Conservation (phyloP, 2,329 filamentous ascomycete genomes). For the Ceratocystis diversiconidia region DNA sequence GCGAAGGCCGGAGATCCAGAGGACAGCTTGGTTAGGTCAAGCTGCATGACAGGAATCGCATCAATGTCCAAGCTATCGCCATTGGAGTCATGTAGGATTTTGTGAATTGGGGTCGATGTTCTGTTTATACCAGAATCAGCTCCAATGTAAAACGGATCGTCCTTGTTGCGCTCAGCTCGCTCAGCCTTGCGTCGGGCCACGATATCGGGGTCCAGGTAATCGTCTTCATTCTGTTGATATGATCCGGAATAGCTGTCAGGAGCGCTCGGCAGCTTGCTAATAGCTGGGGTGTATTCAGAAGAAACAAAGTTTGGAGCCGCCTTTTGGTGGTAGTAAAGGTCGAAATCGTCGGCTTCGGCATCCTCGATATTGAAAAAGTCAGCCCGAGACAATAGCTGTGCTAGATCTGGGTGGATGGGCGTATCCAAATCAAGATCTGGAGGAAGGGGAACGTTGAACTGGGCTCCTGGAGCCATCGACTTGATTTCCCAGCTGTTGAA, state of each 20-base stretch:
- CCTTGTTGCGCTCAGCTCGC: slow-evolving; percentile 65
- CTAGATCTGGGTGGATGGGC: slow-evolving; percentile 65
- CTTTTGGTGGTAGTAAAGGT: slow-evolving; percentile 48
- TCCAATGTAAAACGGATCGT: slow-evolving; percentile 90
- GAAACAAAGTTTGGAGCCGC: slow-evolving; percentile 35
- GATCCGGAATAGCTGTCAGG: slow-evolving; percentile 35
- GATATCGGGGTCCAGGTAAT: slow-evolving; percentile 58
- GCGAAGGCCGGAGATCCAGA: slow-evolving; percentile 24
- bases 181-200: slow-evolving; percentile 61
- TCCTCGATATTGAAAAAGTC: slow-evolving; percentile 35
- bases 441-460: slow-evolving; percentile 72
- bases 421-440: slow-evolving; percentile 63
- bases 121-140: slow-evolving; percentile 35
- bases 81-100: slow-evolving; percentile 57
- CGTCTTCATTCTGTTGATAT: slow-evolving; percentile 48
- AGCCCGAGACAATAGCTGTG: slow-evolving; percentile 47
- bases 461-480: slow-evolving; percentile 70
- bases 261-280: slow-evolving; percentile 34
- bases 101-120: slow-evolving; percentile 63
- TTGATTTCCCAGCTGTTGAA: slow-evolving; percentile 83
- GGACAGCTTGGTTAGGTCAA: slow-evolving; percentile 52
- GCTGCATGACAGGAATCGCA: slow-evolving; percentile 86
- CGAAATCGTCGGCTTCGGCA: slow-evolving; percentile 52
- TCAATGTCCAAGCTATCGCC: slow-evolving; percentile 77
- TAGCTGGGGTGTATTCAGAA: slow-evolving; percentile 39